Evolutionary conservation across 139 green algal species (phyloP), one percentile per base, ranked within the genome.

Genomic region (Tetraselmis striata): DNA sequence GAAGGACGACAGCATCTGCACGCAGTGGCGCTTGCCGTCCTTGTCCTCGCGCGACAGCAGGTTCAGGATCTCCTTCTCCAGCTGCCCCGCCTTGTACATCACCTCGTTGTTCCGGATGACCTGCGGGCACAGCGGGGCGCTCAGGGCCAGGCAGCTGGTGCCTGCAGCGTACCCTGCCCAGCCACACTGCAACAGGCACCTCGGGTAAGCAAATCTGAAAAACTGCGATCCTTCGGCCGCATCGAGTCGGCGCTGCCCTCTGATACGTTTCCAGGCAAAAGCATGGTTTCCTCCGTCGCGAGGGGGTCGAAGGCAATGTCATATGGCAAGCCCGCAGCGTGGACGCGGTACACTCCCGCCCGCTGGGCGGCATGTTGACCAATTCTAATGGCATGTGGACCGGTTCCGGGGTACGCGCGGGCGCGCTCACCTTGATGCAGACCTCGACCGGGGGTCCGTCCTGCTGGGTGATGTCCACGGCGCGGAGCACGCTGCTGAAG

Each of bases 401-500:
- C 0, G 29, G 67, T 23, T 86, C 75, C 0, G 28, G 29, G 11
- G 77, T 75, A 23, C 22, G 27, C 29, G 30, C 77, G 74, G 2
- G 32, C 28, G 32, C 75, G 2, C 29, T 29, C 30, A 74, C 85
- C 45, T 58, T 31, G 80, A 78, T 30, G 32, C 75, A 76, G 2
- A 67, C 45, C 75, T 28, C 23, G 31, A 77, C 32, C 59, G 45
- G 75, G 1, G 45, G 59, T 0, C 2, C 24, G 23, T 26, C 22
- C 27, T 77, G 32, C 26, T 75, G 22, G 58, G 79, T 28, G 74
- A 89, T 77, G 86, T 99, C 97, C 0, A 90, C 85, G 0, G 96
- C 97, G 22, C 93, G 88, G 84, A 99, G 85, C 76, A 99, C 97
- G 22, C 88, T 95, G 59, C 83, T 93, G 88, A 99, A 99, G 18